Evolutionary conservation across 1,284 basidiomycete species (phyloP), one percentile per base, ranked within the genome.

Genomic region (Retiboletus fuscus): DNA sequence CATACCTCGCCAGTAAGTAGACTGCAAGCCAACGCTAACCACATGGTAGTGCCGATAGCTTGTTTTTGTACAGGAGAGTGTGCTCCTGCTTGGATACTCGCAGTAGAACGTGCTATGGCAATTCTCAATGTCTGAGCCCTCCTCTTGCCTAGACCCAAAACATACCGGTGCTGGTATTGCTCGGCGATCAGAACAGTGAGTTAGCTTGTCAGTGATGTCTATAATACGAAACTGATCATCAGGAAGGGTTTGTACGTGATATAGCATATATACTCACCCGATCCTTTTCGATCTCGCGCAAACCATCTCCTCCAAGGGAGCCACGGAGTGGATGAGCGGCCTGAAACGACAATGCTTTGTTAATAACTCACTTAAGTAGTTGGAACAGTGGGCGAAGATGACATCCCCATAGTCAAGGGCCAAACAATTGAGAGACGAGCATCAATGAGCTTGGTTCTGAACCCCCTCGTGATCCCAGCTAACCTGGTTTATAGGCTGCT

Each of bases 381-480:
- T 90, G 43, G 87, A 86, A 65, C 90, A 87, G 75, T 92, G 91
- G 12, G 87, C 86, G 55, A 90, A 89, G 63, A 89, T 77, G 64
- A 91, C 84, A 78, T 92, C 90, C 49, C 92, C 91, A 74, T 94
- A 94, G 79, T 90, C 87, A 74, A 92, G 84, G 63, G 88, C 87
- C 20, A 93, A 85, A 53, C 92, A 88, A 79, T 90, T 83, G 26
- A 94, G 85, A 8, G 86, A 89, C n/a, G n/a, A n/a, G n/a, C n/a
- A n/a, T n/a, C n/a, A n/a, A n/a, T n/a, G n/a, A n/a, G n/a, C n/a
- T n/a, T n/a, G n/a, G n/a, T n/a, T n/a, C n/a, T n/a, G n/a, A n/a
- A n/a, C n/a, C n/a, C n/a, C n/a, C n/a, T n/a, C n/a, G n/a, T n/a
- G n/a, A n/a, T n/a, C n/a, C n/a, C n/a, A n/a, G n/a, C n/a, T n/a